Percentiles rank a stretch among this genome's conserved stretches.
Evolutionary conservation across 1,284 basidiomycete species (phyloP).

Genomic region (Pterulicium gracile): DNA sequence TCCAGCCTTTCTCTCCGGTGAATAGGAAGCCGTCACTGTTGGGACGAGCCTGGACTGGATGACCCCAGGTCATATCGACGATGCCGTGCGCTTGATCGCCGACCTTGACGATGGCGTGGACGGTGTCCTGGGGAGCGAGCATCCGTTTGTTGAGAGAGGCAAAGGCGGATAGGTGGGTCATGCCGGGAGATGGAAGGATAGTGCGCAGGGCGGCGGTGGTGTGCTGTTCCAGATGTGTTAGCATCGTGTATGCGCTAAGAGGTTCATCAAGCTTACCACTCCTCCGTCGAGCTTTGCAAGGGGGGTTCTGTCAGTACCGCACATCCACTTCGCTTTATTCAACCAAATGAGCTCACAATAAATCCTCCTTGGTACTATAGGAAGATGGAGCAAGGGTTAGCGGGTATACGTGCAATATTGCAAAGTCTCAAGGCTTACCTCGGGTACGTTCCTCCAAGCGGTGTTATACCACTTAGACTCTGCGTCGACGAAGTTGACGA

Average conservation of each 20-base stretch:
- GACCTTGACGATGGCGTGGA: constrained; percentile 41
- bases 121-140: constrained; percentile 69
- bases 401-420: constrained; percentile 2
- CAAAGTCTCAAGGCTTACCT: constrained; percentile 34
- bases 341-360: constrained; percentile 34
- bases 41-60: constrained; percentile 33
- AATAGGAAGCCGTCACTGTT: constrained; percentile 35
- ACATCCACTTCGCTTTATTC: neutral
- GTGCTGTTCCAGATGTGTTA: constrained; percentile 33
- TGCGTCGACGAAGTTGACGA: constrained; percentile 45
- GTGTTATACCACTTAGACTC: constrained; percentile 71
- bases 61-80: constrained; percentile 44
- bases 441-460: constrained; percentile 73
- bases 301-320: constrained; percentile 8
- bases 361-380: constrained; percentile 77
- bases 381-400: constrained; percentile 8
- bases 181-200: constrained; percentile 37
- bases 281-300: constrained; percentile 50
- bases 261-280: constrained; percentile 36
- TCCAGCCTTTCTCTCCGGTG: constrained; percentile 50
- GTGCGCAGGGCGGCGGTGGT: constrained; percentile 49
- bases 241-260: constrained; percentile 7
- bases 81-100: constrained; percentile 47
- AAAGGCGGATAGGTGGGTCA: constrained; percentile 49
- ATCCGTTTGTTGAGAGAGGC: constrained; percentile 60